Base-by-base conservation (phyloP, 1,139 yeast species). In the Zygosaccharomyces pseudobailii region DNA sequence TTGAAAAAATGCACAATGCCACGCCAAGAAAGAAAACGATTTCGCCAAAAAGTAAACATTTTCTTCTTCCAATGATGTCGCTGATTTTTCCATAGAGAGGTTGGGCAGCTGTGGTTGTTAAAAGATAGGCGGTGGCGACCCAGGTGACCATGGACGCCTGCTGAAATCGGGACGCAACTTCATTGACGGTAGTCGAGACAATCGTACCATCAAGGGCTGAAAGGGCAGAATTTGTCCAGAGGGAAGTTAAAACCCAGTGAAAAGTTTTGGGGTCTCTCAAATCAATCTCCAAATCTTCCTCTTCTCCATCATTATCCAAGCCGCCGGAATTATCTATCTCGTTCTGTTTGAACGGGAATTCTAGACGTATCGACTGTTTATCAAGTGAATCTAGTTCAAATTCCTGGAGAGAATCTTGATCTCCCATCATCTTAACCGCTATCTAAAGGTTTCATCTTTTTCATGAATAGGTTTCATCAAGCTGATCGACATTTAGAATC, bases 131-230 rank as follows among this genome's bases (percentile, higher is more conserved):
- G 2, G 67, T 61, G 1, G 66, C 66, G 9, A 62, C 59, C 68
- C 68, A 63, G 9, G 51, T 40, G 47, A 67, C 67, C 43, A 67
- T 52, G 27, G 65, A 61, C 1, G 72, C 68, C 13, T 71, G 70
- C 46, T 69, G 61, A 61, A 72, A 69, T 41, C 71, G 65, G 8
- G 69, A 62, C 3, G 70, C 70, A 23, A 68, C 67, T 1, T 66
- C 61, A 36, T 65, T 61, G 46, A 70, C 61, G 1, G 71, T 66
- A 13, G 70, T 67, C n/a, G 71, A 62, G 3, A 68, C 71, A 22
- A 68, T 66, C 0, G 72, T 68, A n/a, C 67, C 55, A 48, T 68
- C 71, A 3, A 69, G 57, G 0, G 71, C 70, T 5, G 69, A 63
- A 5, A 68, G 51, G 43, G 68, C 66, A 3, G 69, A 57, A 10